Conservation (phyloP, 441 rosid genomes). For the Biscutella laevigata region DNA sequence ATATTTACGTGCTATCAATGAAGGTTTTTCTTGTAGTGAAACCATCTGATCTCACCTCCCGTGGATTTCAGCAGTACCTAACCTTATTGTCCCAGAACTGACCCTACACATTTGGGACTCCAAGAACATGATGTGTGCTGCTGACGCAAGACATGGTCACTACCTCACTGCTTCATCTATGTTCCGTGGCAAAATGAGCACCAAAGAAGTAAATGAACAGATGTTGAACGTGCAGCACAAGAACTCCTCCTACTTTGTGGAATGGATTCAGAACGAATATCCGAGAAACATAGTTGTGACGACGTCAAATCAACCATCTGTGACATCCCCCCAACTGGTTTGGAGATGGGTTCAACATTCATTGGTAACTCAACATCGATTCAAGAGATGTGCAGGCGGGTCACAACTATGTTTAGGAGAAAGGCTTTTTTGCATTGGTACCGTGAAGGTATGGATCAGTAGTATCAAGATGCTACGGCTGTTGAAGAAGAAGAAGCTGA, state of each 20-base stretch:
- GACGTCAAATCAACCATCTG: slow-evolving; percentile 76
- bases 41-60: slow-evolving; percentile 72
- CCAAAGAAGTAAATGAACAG: slow-evolving; percentile 71
- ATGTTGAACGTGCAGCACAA: slow-evolving; percentile 79
- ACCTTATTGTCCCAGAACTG: slow-evolving; percentile 67
- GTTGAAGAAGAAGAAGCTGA: slow-evolving; percentile 55
- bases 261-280: slow-evolving; percentile 89
- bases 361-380: slow-evolving; percentile 70
- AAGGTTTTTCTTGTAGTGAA: too few relatives aligned
- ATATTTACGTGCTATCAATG: too few relatives aligned
- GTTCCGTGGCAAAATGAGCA: slow-evolving; percentile 81
- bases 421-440: slow-evolving; percentile 88
- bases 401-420: slow-evolving; percentile 72
- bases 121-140: slow-evolving; percentile 80
- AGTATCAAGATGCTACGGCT: slow-evolving; percentile 74
- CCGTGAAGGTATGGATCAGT: slow-evolving; percentile 78
- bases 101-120: slow-evolving; percentile 83
- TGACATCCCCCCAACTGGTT: slow-evolving; percentile 69
- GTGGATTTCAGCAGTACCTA: slow-evolving; percentile 73
- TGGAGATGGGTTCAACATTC: slow-evolving; percentile 70
- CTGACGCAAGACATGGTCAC: slow-evolving; percentile 65
- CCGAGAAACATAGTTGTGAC: too few relatives aligned
- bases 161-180: slow-evolving; percentile 71
- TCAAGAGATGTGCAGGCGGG: slow-evolving; percentile 75
- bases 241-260: slow-evolving; percentile 76